Conservation (phyloP, 2,329 filamentous ascomycete species). For the Colletotrichum sp. region DNA sequence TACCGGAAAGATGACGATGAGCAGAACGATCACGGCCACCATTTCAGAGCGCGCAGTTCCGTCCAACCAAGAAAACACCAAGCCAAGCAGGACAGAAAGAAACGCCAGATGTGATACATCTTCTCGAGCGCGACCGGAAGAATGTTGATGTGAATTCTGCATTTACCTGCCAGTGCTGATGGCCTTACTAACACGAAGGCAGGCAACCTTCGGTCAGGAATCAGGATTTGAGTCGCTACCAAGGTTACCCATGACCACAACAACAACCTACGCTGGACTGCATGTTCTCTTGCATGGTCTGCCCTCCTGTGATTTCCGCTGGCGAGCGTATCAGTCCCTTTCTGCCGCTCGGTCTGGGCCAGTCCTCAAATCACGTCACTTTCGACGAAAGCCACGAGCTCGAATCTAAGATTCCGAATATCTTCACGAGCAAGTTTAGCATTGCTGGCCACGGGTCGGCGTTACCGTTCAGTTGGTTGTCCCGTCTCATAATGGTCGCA, state of each 20-base stretch:
- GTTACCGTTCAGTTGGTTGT: conserved; percentile 59
- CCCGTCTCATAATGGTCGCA: conserved; percentile 61
- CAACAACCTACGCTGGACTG: conserved; percentile 57
- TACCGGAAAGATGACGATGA: neutral
- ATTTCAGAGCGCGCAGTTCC: neutral
- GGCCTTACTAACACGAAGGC: conserved; percentile 32
- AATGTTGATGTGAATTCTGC: conserved; percentile 33
- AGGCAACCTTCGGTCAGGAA: conserved; percentile 68
- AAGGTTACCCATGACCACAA: conserved; percentile 54
- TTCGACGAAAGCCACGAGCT: conserved; percentile 65
- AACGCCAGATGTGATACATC: accelerated
- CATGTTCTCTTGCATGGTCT: conserved; percentile 63
- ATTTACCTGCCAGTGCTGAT: neutral
- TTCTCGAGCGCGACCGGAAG: conserved; percentile 28
- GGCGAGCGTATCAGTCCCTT: conserved; percentile 53
- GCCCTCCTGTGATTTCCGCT: conserved; percentile 59
- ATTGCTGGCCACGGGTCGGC: conserved; percentile 65
- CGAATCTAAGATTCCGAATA: conserved; percentile 68
- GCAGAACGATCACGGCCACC: accelerated
- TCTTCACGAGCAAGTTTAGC: conserved; percentile 69
- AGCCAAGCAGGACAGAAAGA: conserved; percentile 20
- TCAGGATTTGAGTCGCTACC: conserved; percentile 60
- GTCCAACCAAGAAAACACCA: conserved; percentile 9
- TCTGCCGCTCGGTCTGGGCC: conserved; percentile 54
- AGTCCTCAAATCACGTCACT: conserved; percentile 63